phyloP scores from a whole-genome alignment of 2,329 filamentous ascomycete species.

The Biscogniauxia marginata region DNA sequence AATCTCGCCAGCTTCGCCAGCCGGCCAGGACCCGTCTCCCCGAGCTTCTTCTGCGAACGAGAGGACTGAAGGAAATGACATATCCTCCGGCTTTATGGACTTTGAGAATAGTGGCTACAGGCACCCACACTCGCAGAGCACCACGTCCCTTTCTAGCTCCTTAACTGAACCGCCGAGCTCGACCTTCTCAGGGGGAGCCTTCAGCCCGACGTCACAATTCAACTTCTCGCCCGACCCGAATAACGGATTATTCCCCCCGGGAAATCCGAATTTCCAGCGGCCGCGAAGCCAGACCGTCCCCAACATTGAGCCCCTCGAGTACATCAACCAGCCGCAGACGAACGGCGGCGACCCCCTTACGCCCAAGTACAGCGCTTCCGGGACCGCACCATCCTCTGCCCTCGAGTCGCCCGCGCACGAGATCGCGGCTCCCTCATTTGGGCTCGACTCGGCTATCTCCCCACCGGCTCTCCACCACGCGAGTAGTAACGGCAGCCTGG shows the following conservation, averaged over 20 bases:
- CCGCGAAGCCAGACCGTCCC: conserved; percentile 89
- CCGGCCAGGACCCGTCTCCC: conserved; percentile 57
- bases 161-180: conserved; percentile 63
- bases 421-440: conserved; percentile 40
- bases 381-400: conserved; percentile 50
- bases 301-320: conserved; percentile 62
- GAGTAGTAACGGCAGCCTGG: conserved; percentile 50
- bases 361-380: conserved; percentile 47
- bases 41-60: conserved; percentile 70
- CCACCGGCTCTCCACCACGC: conserved; percentile 49
- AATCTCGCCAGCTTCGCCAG: conserved; percentile 73
- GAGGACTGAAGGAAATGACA: conserved; percentile 68
- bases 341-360: conserved; percentile 43
- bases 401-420: conserved; percentile 53
- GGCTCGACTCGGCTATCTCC: conserved; percentile 45
- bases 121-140: conserved; percentile 65
- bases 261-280: conserved; percentile 60
- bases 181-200: conserved; percentile 68
- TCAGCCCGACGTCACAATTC: conserved; percentile 74
- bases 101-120: conserved; percentile 55
- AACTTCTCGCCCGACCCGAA: conserved; percentile 73
- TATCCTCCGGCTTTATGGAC: conserved; percentile 58
- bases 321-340: conserved; percentile 43
- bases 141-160: conserved; percentile 65
- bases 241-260: conserved; percentile 59